A percentile compares a stretch with the other conserved stretches of the same genome.
Evolutionary conservation across 352 stramenopile species (phyloP).

Genomic region (Phytophthora colocasiae): DNA sequence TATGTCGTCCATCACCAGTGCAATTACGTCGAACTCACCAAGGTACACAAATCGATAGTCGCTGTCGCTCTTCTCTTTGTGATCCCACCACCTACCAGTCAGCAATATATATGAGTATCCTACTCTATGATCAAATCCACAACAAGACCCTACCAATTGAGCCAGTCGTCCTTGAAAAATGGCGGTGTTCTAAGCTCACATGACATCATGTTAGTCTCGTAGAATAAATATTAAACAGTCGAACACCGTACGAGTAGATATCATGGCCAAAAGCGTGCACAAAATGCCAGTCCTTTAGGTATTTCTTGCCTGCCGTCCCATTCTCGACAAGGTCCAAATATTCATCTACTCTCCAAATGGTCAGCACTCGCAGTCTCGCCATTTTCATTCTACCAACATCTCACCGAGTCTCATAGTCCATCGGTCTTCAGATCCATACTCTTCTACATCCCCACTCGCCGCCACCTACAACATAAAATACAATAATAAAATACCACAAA

Average conservation of each 20-base stretch:
- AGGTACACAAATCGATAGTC: slow-evolving; percentile 99
- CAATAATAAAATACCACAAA: neutral
- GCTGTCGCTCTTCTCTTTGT: slow-evolving; percentile 62
- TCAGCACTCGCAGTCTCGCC: slow-evolving; percentile 2
- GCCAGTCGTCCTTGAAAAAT: slow-evolving; percentile 93
- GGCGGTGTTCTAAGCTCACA: slow-evolving; percentile 64
- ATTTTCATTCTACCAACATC: neutral
- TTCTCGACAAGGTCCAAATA: slow-evolving; percentile 71
- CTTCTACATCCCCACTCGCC: slow-evolving; percentile 62
- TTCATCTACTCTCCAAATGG: slow-evolving; percentile 40
- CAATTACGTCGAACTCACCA: slow-evolving; percentile 42
- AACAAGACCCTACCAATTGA: slow-evolving; percentile 79
- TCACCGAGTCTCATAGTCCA: slow-evolving; percentile 70
- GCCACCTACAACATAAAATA: slow-evolving; percentile 50
- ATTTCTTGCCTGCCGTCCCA: slow-evolving; percentile 55
- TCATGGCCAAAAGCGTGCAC: slow-evolving; percentile 60
- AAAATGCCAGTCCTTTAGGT: slow-evolving; percentile 91
- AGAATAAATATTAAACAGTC: neutral
- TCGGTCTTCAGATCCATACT: slow-evolving; percentile 69
- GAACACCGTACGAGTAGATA: slow-evolving; percentile 62
- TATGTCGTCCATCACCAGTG: neutral
- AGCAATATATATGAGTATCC: too few relatives aligned
- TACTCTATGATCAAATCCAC: too few relatives aligned
- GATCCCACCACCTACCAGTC: slow-evolving; percentile 74
- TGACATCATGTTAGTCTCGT: slow-evolving; percentile 5